phyloP scores from a whole-genome alignment of 192 early-diverging fungal genomes.

The Coemansia sp. region DNA sequence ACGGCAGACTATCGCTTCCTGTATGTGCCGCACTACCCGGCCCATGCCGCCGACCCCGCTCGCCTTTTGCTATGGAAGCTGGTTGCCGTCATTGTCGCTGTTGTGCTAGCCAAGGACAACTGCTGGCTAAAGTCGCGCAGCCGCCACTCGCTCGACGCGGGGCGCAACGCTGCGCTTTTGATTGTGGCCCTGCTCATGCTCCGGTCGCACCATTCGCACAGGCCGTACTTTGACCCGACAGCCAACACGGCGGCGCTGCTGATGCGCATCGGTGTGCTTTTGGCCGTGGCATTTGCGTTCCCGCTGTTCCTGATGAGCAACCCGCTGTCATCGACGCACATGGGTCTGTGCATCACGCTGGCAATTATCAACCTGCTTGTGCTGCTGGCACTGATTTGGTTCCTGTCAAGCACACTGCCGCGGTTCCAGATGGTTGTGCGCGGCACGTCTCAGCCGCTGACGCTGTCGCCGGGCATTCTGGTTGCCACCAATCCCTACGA shows the following conservation, averaged over 20 bases:
- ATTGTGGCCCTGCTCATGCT: conserved; percentile 51
- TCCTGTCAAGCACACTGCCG: conserved; percentile 40
- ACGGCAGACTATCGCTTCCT: conserved; percentile 59
- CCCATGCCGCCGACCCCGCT: conserved; percentile 53
- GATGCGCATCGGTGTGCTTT: conserved; percentile 41
- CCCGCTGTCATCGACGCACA: conserved; percentile 41
- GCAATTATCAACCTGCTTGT: conserved; percentile 45
- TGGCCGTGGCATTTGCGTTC: conserved; percentile 51
- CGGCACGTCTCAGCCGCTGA: conserved; percentile 46
- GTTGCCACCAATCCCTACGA: conserved; percentile 31
- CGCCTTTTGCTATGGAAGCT: conserved; percentile 59
- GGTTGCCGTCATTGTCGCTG: conserved; percentile 40
- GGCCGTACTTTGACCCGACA: conserved; percentile 58
- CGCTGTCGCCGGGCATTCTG: conserved; percentile 47
- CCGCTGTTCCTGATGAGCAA: conserved; percentile 53
- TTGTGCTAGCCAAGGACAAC: conserved; percentile 59
- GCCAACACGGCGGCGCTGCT: conserved; percentile 55
- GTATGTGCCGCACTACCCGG: conserved; percentile 53
- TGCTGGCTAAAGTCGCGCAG: conserved; percentile 51
- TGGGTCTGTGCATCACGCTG: conserved; percentile 49
- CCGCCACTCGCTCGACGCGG: conserved; percentile 51
- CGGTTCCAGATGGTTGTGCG: conserved; percentile 49
- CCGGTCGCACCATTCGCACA: conserved; percentile 53
- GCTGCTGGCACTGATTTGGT: conserved; percentile 37
- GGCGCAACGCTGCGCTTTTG: conserved; percentile 50